These are phyloP conservation scores for Talinum fruticosum DNA, from an alignment of 148 eudicot genomes.

Conservation along the genomic window DNA sequence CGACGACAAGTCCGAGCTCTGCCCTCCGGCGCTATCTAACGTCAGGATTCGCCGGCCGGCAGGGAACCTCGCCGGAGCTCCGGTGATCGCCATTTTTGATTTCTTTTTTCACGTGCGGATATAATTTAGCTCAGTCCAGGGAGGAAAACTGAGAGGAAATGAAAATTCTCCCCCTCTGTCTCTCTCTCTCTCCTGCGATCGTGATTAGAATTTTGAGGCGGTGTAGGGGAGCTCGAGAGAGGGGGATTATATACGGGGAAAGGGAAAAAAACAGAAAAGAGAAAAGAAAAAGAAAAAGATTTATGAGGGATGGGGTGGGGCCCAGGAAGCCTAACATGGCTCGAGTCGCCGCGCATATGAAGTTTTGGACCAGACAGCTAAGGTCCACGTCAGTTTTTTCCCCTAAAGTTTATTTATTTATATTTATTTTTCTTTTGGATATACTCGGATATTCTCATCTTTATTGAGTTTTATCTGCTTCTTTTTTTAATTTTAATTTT, in stretches of 20 bases:
- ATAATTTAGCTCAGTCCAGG: not conserved
- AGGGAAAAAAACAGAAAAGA: too few species aligned
- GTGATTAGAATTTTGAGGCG: not conserved
- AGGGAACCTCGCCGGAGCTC: conserved; percentile 32
- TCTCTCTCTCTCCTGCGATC: too few species aligned
- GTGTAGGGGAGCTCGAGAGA: not conserved
- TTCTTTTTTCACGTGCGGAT: too few species aligned
- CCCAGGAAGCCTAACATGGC: conserved; percentile 19
- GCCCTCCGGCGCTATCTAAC: conserved; percentile 10
- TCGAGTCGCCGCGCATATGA: conserved; percentile 50
- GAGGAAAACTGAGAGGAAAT: not conserved
- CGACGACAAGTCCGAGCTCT: conserved; percentile 14
- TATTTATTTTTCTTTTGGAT: conserved; percentile 34
- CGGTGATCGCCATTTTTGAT: conserved; percentile 28
- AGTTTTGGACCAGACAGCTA: conserved; percentile 44
- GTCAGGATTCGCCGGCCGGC: conserved; percentile 33
- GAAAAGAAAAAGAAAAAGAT: not conserved
- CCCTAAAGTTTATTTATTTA: conserved; percentile 20
- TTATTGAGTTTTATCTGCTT: not conserved
- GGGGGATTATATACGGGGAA: conserved; percentile 8
- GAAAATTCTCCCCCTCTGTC: not conserved
- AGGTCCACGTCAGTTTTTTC: conserved; percentile 61
- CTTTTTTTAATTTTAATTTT: not conserved
- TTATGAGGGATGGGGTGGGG: conserved; percentile 14
- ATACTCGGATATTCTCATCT: conserved; percentile 50